Base-by-base conservation (phyloP, 2,329 filamentous ascomycete species). In the Lecanoromycetidae sp. region DNA sequence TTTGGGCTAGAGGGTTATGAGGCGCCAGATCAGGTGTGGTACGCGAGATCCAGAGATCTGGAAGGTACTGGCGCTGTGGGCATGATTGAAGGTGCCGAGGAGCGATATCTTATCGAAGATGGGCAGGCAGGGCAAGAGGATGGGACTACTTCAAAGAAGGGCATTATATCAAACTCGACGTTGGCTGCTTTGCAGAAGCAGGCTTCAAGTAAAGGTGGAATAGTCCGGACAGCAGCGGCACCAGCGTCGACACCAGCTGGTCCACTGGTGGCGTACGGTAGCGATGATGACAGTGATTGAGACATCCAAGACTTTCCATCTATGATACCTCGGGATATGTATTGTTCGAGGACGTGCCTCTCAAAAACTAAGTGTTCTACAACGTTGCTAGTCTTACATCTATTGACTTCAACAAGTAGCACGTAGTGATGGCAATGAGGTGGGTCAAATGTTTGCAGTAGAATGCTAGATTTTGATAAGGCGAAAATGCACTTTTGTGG, bases 1-100 rank as follows among this genome's bases (percentile, higher is more conserved):
- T 96, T 94, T 60, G 90, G 88, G 0, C 65, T 98, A 37, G 76
- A 90, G 46, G 90, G 88, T 1, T 96, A 95, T 62, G 86, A 96
- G 59, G 88, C 88, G 1, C 88, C 90, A 0, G 91, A 98, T 61
- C 83, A 91, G 53, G 80, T 98, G 22, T 94, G 93, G 76, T 94
- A 88, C 65, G 85, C 87, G 0, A 75, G 84, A 38, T 86, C 88
- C 29, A 76, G 79, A 55, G 80, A 82, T 54, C 63, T 80, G 23
- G 79, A 84, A 58, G 71, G 20, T 20, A 46, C 41, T 30, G 33
- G 6, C 13, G 50, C 13, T 6, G 26, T 79, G 39, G 72, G 68
- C 67, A 50, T 75, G 79, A 60, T 73, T 76, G 19, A 74, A 75
- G 49, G 68, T 67, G n/a, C n/a, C n/a, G 65, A 66, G 15, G 62